A percentile compares a stretch with the other conserved stretches of the same genome.
These are phyloP conservation scores for Wickerhamomyces alni DNA, from an alignment of 805 yeast genomes.

Conservation along the genomic window DNA sequence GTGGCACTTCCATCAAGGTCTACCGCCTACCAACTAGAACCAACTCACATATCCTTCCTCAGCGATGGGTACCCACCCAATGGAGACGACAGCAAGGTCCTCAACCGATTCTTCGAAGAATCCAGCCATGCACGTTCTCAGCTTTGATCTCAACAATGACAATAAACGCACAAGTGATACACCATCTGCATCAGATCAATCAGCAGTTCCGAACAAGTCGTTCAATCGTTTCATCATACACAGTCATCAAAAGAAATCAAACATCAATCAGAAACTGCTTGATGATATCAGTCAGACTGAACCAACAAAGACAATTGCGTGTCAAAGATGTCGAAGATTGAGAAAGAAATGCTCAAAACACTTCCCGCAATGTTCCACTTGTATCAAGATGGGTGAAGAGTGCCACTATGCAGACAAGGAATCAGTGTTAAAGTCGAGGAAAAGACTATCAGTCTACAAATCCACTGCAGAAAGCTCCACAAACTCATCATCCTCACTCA, in stretches of 20 bases:
- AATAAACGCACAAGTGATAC: background rate
- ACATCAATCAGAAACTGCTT: background rate
- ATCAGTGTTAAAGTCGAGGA: too few relatives aligned
- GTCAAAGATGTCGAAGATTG: constrained; percentile 22
- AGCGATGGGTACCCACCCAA: too few relatives aligned
- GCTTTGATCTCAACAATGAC: background rate
- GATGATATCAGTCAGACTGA: constrained; percentile 1
- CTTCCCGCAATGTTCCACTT: constrained; percentile 42
- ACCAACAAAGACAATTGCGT: constrained; percentile 17
- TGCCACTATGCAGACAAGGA: constrained; percentile 22
- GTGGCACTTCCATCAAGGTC: too few relatives aligned
- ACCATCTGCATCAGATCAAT: background rate
- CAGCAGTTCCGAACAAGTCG: background rate
- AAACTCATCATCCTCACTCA: background rate
- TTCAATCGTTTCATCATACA: constrained; percentile 14
- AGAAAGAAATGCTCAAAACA: constrained; percentile 49
- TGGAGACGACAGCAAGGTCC: too few relatives aligned
- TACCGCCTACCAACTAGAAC: too few relatives aligned
- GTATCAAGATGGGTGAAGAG: constrained; percentile 36
- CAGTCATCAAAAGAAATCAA: constrained; percentile 9
- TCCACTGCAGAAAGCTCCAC: background rate
- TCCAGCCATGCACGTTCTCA: too few relatives aligned
- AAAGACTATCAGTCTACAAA: background rate
- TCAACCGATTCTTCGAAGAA: too few relatives aligned
- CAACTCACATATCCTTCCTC: too few relatives aligned